Base-by-base conservation (phyloP, 2,329 filamentous ascomycete species). In the Lasiodiplodia sp. region DNA sequence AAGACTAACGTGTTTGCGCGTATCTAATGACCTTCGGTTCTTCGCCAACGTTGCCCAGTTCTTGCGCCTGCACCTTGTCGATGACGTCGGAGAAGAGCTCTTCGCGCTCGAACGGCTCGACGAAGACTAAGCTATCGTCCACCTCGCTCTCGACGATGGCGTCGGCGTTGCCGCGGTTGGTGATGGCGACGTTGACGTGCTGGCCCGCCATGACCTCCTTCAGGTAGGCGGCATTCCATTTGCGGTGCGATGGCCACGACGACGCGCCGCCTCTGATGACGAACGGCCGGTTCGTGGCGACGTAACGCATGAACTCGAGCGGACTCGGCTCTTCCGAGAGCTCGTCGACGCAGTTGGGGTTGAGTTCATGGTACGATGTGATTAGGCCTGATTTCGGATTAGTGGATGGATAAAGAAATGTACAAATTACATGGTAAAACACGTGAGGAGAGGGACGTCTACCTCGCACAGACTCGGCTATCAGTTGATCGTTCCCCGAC, bases 301-400 rank as follows among this genome's bases (percentile, higher is more conserved):
- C 91, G 78, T 89, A 91, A 74, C 91, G 87, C 88, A 94, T 91
- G 76, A 95, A 95, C 75, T 94, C 90, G 6, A 96, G 85, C 0
- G 92, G 87, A 34, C 89, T 92, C 4, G 92, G 92, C 60, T 90
- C 87, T 52, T 86, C 82, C 16, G 82, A 53, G 2, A 94, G 83
- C 72, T 89, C 88, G 56, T 91, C 86, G 68, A 94, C 83, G 38
- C 44, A 38, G 25, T 81, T 77, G 68, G 84, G 78, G 75, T 95
- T 95, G 67, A 94, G 86, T 72, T 93, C 91, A 74, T 91, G 87
- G 79, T 92, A 94, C n/a, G 85, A 87, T 12, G 82, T 84, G 71
- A 95, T 86, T 25, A 94, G 85, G 68, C 87, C 84, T 25, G 80
- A 1, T 3, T 23, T 7, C 1, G 12, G 23, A 37, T 64, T 11